Conservation (phyloP, 352 stramenopile genomes). For the Phytopythium boreale region DNA sequence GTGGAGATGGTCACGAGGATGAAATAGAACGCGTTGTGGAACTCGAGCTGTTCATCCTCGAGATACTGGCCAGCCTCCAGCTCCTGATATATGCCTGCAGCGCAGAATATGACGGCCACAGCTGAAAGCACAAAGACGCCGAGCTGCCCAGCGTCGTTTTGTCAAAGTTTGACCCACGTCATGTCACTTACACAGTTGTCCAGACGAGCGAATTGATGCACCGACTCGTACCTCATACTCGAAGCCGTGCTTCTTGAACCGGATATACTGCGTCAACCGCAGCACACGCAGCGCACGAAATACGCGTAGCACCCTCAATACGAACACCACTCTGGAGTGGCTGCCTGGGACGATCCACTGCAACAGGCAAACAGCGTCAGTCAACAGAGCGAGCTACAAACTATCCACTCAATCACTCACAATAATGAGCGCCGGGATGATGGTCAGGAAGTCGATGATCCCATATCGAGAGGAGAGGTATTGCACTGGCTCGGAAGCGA, state of each 20-base stretch:
- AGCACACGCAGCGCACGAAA: conserved; percentile 64
- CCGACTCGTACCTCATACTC: conserved; percentile 55
- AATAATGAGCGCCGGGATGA: conserved; percentile 61
- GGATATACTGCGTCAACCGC: conserved; percentile 51
- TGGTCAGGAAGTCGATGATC: conserved; percentile 69
- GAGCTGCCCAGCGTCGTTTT: conserved; percentile 27
- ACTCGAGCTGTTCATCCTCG: conserved; percentile 29
- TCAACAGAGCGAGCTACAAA: background rate
- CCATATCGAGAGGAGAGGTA: conserved; percentile 55
- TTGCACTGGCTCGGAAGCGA: conserved; percentile 27
- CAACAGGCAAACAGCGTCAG: background rate
- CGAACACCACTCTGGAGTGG: conserved; percentile 50
- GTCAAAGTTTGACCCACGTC: too few species aligned
- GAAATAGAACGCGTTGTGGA: conserved; percentile 73
- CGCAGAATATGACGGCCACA: conserved; percentile 58
- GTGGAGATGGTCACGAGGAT: conserved; percentile 71
- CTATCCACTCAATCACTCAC: conserved; percentile 13
- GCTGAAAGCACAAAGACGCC: conserved; percentile 65
- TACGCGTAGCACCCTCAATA: conserved; percentile 68
- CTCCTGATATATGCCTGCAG: conserved; percentile 61
- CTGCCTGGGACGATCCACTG: conserved; percentile 46
- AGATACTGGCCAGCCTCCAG: conserved; percentile 44
- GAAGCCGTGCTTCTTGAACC: conserved; percentile 64
- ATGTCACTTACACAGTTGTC: conserved; percentile 1
- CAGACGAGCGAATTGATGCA: background rate